Evolutionary conservation across 2,329 filamentous ascomycete species (phyloP).

Genomic region (Cytospora chrysosperma): DNA sequence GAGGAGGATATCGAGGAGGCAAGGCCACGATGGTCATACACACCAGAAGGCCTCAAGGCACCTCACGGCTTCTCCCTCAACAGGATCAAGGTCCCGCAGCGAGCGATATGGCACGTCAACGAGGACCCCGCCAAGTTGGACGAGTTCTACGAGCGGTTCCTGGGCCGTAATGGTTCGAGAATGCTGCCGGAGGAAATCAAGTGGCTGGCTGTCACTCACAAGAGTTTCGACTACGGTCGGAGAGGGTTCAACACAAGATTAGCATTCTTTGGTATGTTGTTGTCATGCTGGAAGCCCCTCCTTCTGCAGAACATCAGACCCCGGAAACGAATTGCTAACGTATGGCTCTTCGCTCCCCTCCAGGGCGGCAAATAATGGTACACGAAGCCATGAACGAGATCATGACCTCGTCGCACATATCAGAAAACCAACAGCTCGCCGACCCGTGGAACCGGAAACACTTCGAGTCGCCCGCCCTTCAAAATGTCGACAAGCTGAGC

Average conservation of each 20-base stretch:
- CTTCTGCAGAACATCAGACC: background rate
- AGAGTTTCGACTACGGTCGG: conserved; percentile 94
- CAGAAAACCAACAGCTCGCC: conserved; percentile 10
- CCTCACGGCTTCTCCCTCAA: conserved; percentile 57
- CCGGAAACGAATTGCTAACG: background rate
- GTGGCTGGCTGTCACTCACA: conserved; percentile 96
- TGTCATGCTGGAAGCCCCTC: background rate
- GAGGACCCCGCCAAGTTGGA: conserved; percentile 72
- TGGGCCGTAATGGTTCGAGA: conserved; percentile 70
- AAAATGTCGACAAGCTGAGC: conserved; percentile 72
- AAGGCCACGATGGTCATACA: conserved; percentile 67
- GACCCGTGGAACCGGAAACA: conserved; percentile 55
- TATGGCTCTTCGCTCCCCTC: background rate
- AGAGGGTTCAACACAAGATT: conserved; percentile 93
- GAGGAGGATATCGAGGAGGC: conserved; percentile 23
- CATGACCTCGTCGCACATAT: conserved; percentile 24
- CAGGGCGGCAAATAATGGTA: conserved; percentile 31
- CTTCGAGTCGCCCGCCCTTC: conserved; percentile 68
- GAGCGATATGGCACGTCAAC: conserved; percentile 68
- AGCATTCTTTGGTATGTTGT: conserved; percentile 73
- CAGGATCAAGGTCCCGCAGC: conserved; percentile 53
- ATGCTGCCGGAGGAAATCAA: conserved; percentile 87
- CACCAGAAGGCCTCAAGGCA: conserved; percentile 68
- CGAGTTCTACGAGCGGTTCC: conserved; percentile 70
- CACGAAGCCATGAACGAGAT: conserved; percentile 31